These are phyloP conservation scores for Atkinsonella hypoxylon DNA, from an alignment of 2,329 filamentous ascomycete species.

Conservation along the genomic window DNA sequence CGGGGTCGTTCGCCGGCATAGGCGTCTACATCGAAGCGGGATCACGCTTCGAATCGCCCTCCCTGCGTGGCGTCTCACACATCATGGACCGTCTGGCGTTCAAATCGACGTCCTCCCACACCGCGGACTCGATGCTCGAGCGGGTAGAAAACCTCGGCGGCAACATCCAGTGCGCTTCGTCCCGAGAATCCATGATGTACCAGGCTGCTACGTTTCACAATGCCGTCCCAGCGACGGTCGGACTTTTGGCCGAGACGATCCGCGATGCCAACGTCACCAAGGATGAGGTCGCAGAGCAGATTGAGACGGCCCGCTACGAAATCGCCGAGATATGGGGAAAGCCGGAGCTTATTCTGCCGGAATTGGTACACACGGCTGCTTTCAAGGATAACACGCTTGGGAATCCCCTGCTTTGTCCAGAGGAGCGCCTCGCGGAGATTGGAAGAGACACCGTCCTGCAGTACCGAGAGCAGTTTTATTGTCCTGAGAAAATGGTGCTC, in stretches of 20 bases:
- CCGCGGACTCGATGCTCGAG: constrained; percentile 77
- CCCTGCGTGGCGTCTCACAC: constrained; percentile 81
- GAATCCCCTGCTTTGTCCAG: constrained; percentile 83
- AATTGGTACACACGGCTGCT: constrained; percentile 88
- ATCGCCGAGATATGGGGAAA: constrained; percentile 97
- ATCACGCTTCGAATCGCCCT: constrained; percentile 81
- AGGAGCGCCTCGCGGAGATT: constrained; percentile 68
- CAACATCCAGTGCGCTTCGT: constrained; percentile 94
- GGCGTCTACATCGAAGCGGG: constrained; percentile 94
- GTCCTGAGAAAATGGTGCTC: constrained; percentile 82
- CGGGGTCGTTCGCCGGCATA: constrained; percentile 87
- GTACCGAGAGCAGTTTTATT: constrained; percentile 76
- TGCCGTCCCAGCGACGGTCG: constrained; percentile 71
- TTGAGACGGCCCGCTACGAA: constrained; percentile 88
- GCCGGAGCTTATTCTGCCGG: constrained; percentile 88
- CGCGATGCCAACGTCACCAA: constrained; percentile 75
- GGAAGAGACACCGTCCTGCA: constrained; percentile 59
- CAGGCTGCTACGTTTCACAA: constrained; percentile 96
- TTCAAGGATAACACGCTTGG: constrained; percentile 95
- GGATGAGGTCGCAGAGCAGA: constrained; percentile 73
- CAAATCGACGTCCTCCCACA: constrained; percentile 66
- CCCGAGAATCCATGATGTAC: constrained; percentile 95
- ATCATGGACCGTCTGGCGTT: constrained; percentile 94
- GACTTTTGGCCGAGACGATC: constrained; percentile 84
- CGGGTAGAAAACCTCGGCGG: constrained; percentile 79